Percentiles rank a stretch among this genome's conserved stretches.
Conservation (phyloP, 2,329 filamentous ascomycete species). For the Eutypa lata region DNA sequence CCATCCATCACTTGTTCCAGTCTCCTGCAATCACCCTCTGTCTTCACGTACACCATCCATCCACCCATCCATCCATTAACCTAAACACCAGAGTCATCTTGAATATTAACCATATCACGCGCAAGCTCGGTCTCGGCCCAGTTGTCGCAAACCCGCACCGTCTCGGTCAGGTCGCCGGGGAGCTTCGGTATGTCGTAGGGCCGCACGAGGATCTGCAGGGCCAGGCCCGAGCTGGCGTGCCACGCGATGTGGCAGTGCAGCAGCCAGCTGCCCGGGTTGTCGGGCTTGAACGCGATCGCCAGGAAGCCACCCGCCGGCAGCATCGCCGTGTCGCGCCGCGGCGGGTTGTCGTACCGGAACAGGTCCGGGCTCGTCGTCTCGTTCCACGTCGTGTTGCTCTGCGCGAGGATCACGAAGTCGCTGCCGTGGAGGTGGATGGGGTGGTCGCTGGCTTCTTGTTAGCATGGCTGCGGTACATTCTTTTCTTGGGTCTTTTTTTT, state of each 20-base stretch:
- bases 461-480: no score
- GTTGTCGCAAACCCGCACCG: slow-evolving; percentile 6
- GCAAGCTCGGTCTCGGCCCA: slow-evolving; percentile 5
- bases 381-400: slow-evolving; percentile 15
- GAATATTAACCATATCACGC: not conserved
- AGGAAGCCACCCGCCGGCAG: slow-evolving; percentile 1
- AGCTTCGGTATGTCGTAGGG: slow-evolving; percentile 5
- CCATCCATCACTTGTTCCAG: no score
- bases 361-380: slow-evolving; percentile 1
- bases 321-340: slow-evolving; percentile 1
- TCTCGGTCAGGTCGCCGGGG: slow-evolving; percentile 7
- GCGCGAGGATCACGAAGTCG: slow-evolving; percentile 43
- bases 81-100: slow-evolving; percentile 14
- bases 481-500: slow-evolving; percentile 1
- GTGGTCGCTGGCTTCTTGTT: slow-evolving; percentile 29
- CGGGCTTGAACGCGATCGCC: not conserved
- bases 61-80: no score
- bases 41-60: no score
- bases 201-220: slow-evolving; percentile 21
- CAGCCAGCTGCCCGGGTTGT: slow-evolving; percentile 13
- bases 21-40: no score
- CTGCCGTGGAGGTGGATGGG: slow-evolving; percentile 51
- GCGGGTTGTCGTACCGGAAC: slow-evolving; percentile 15
- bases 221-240: slow-evolving; percentile 22
- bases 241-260: slow-evolving; percentile 26